Evolutionary conservation across 2,329 filamentous ascomycete species (phyloP), one percentile per base, ranked within the genome.

Genomic region (Penicillium sp.): DNA sequence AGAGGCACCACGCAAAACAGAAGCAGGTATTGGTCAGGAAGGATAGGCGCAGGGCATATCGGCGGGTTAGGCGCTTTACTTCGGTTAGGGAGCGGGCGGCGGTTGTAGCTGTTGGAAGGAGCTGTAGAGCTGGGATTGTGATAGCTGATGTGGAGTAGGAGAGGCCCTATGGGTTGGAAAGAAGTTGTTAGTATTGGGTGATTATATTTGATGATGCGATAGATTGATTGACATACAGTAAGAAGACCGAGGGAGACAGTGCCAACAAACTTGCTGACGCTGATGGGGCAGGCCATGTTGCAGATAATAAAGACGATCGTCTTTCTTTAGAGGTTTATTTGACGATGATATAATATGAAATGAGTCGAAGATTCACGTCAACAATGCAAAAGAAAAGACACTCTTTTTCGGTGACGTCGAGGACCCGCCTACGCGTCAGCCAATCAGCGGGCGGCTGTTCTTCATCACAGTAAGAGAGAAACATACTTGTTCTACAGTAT

Each of bases 251-350:
- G 82, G 67, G 89, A 93, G 63, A 96, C 84, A 49, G 91, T 95
- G 69, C 93, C 93, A 64, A 97, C 88, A 73, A 97, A 96, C 79
- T 97, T 97, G 78, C 89, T 85, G 73, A 88, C 78, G 53, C 90
- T 87, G 69, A 96, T 85, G 67, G 82, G 85, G 66, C 83, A 84
- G 66, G 84, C 81, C 84, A 91, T 89, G 74, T 71, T 80, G 64
- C 11, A 26, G 9, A 41, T 19, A 9, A 9, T 3, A 41, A 26
- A 11, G 35, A 5, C 4, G 4, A 19, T 22, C 14, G 1, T 17
- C 40, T 31, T 12, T n/a, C n/a, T 14, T 25, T 4, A 16, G 5
- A 37, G 11, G 1, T 25, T 7, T 36, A 16, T 28, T 40, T 25
- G 22, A 12, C 4, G n/a, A 35, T 8, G 6, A 9, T 2, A 16